These are phyloP conservation scores for Crassisporium funariophilum DNA, from an alignment of 768 basidiomycete genomes.

Conservation along the genomic window DNA sequence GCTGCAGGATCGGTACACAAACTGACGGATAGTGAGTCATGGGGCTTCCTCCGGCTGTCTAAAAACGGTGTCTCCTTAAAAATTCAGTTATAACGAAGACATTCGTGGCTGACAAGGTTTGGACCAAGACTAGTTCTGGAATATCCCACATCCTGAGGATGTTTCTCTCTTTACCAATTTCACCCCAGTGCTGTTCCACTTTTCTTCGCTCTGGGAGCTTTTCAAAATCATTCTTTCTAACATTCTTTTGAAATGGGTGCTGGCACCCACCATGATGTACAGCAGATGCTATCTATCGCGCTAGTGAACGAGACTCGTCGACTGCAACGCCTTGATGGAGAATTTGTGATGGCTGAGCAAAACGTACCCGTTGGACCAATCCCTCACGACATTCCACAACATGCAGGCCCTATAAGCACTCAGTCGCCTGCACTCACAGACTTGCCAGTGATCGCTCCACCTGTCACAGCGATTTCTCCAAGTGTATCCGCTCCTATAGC, in stretches of 20 bases:
- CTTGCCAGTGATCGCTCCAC: slow-evolving; percentile 4
- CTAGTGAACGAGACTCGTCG: no score
- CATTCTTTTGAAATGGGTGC: slow-evolving; percentile 13
- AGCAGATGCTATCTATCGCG: no score
- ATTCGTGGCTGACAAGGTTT: no score
- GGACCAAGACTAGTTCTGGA: no score
- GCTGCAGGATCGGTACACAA: no score
- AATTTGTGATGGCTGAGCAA: background rate
- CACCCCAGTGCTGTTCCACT: no score
- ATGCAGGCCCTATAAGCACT: background rate
- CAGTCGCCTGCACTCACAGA: background rate
- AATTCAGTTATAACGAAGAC: no score
- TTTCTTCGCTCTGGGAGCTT: slow-evolving; percentile 8
- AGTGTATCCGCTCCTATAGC: slow-evolving; percentile 1
- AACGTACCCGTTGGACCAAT: background rate
- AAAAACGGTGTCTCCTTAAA: no score
- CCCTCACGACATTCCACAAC: background rate
- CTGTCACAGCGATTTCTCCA: slow-evolving; percentile 6
- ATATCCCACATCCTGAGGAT: no score
- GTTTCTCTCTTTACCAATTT: no score
- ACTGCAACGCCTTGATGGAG: slow-evolving; percentile 1
- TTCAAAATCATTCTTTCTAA: background rate
- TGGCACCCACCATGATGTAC: slow-evolving; percentile 2
- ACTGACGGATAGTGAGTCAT: no score
- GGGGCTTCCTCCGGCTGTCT: no score